Evolutionary conservation across 2,329 filamentous ascomycete genomes (phyloP).

Genomic region (Botrytis galanthina): DNA sequence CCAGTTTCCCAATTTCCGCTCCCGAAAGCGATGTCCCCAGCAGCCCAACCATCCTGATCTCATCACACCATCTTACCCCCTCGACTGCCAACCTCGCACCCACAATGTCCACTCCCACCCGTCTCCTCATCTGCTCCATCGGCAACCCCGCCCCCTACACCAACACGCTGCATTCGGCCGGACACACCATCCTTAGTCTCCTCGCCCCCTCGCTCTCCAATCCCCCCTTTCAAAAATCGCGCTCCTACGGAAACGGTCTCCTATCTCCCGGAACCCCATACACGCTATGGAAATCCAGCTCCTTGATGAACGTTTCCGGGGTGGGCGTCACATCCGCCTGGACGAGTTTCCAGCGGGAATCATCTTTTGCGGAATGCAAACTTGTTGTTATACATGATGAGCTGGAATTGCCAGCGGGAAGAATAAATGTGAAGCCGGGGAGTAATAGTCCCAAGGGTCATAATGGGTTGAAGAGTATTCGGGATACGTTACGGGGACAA

Average conservation of each 20-base stretch:
- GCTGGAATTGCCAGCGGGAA: slow-evolving; percentile 69
- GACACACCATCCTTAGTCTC: slow-evolving; percentile 70
- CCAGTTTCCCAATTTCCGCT: background rate
- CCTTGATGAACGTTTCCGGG: slow-evolving; percentile 83
- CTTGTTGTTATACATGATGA: slow-evolving; percentile 89
- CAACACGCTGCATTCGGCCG: slow-evolving; percentile 81
- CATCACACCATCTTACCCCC: background rate
- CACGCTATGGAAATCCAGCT: slow-evolving; percentile 71
- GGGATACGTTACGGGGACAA: slow-evolving; percentile 46
- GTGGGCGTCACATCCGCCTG: slow-evolving; percentile 66
- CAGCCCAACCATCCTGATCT: background rate
- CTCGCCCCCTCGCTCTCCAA: slow-evolving; percentile 43
- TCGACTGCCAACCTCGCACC: background rate
- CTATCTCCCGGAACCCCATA: slow-evolving; percentile 50
- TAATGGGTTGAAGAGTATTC: slow-evolving; percentile 70
- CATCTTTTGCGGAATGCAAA: slow-evolving; percentile 38
- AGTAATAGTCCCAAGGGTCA: slow-evolving; percentile 66
- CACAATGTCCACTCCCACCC: slow-evolving; percentile 37
- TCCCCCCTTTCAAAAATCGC: slow-evolving; percentile 49
- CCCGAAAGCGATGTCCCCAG: background rate
- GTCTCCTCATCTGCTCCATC: slow-evolving; percentile 78
- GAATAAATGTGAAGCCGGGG: slow-evolving; percentile 63
- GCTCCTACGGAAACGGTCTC: slow-evolving; percentile 49
- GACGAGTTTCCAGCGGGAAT: slow-evolving; percentile 51
- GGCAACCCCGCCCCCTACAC: slow-evolving; percentile 78